These are phyloP conservation scores for Metarhizium rileyi DNA, from an alignment of 2,329 filamentous ascomycete genomes.

Conservation along the genomic window DNA sequence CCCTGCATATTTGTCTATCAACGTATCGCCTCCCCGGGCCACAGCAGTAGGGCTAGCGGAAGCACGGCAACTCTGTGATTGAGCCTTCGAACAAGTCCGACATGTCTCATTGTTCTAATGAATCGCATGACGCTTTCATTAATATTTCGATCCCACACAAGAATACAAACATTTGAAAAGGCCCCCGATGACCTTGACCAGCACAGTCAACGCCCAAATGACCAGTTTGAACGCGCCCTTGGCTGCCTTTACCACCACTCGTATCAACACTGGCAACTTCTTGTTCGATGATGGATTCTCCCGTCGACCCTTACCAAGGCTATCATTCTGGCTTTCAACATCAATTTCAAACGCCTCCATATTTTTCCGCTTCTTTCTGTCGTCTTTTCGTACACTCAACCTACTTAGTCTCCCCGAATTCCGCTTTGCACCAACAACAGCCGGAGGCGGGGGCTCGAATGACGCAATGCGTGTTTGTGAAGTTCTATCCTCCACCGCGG, in stretches of 20 bases:
- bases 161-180: constrained; percentile 41
- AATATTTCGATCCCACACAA: constrained; percentile 37
- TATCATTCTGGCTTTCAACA: constrained; percentile 51
- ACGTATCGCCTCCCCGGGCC: not conserved
- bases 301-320: constrained; percentile 24
- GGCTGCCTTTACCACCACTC: constrained; percentile 39
- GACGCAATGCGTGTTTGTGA: constrained; percentile 31
- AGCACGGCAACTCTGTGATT: not conserved
- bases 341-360: constrained; percentile 52
- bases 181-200: constrained; percentile 42
- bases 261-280: constrained; percentile 39
- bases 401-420: constrained; percentile 16
- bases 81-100: not conserved
- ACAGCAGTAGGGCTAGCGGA: not conserved
- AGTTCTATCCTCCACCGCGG: constrained; percentile 45
- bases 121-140: constrained; percentile 3
- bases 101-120: constrained; percentile 1
- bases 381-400: constrained; percentile 20
- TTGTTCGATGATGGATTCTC: constrained; percentile 32
- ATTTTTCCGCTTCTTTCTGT: constrained; percentile 26
- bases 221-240: constrained; percentile 46
- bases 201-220: constrained; percentile 47
- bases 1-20: not conserved
- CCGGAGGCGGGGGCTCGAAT: constrained; percentile 48
- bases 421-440: constrained; percentile 12